Conservation (phyloP, 805 yeast genomes). For the Yamadazyma akitaensis region DNA sequence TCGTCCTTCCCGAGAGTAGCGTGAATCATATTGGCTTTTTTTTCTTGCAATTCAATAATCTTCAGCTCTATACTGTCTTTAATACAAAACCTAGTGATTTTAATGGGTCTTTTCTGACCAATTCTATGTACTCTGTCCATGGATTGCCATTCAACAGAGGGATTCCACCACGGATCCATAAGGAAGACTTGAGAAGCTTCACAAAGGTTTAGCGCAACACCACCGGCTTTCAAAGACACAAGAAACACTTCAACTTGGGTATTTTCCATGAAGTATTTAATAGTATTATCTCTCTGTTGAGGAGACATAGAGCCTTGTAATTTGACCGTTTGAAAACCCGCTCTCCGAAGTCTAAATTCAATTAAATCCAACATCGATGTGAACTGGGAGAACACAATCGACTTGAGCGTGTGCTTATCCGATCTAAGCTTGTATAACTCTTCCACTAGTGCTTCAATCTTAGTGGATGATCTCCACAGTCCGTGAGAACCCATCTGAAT, state of each 20-base stretch:
- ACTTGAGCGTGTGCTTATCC: slow-evolving; percentile 84
- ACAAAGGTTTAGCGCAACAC: slow-evolving; percentile 93
- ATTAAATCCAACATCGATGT: slow-evolving; percentile 94
- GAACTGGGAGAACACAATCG: slow-evolving; percentile 96
- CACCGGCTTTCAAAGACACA: slow-evolving; percentile 96
- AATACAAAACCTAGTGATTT: slow-evolving; percentile 87
- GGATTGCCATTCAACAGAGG: slow-evolving; percentile 96
- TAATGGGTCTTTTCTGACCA: slow-evolving; percentile 92
- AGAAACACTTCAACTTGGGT: slow-evolving; percentile 89
- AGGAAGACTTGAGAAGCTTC: slow-evolving; percentile 97
- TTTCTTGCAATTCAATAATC: slow-evolving; percentile 92
- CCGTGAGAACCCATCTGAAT: slow-evolving; percentile 67
- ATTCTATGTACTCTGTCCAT: slow-evolving; percentile 98
- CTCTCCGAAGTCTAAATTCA: slow-evolving; percentile 92
- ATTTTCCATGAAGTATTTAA: slow-evolving; percentile 87
- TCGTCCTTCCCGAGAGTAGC: slow-evolving; percentile 95
- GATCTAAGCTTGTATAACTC: slow-evolving; percentile 85
- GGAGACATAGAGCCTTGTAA: slow-evolving; percentile 98
- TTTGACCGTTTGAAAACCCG: slow-evolving; percentile 93
- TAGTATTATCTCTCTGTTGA: slow-evolving; percentile 86
- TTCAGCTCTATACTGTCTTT: slow-evolving; percentile 97
- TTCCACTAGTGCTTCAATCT: slow-evolving; percentile 93
- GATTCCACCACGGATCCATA: slow-evolving; percentile 99
- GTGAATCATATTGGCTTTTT: slow-evolving; percentile 96
- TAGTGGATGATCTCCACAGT: slow-evolving; percentile 91